Base-by-base conservation (phyloP, 1,284 basidiomycete genomes). In the Fomitopsis schrenkii region DNA sequence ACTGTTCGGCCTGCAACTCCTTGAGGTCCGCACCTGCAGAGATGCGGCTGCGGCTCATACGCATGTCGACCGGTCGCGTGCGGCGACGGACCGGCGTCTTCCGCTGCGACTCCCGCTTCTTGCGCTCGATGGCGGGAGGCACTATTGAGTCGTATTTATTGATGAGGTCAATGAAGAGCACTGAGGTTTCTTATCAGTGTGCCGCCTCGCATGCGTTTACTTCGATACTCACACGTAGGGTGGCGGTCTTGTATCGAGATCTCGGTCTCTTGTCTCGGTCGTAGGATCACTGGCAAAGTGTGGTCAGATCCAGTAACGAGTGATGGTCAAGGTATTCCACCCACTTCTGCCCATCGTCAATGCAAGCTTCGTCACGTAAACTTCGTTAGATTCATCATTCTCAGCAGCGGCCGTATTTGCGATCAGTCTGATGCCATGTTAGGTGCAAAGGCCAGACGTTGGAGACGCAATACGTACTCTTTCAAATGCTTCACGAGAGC, bases 1-100 rank as follows among this genome's bases (percentile, higher is more conserved):
- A 65, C 62, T 85, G 84, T 71, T 87, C 84, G 4, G 83, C 84
- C 40, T 81, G 78, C 63, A 88, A 81, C 70, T 82, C 81, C 59
- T 80, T 78, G 35, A 78, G 74, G 59, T 83, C 79, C 10, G 72
- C 76, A 14, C 75, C 73, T 2, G 74, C 76, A 19, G 77, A 77
- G 59, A 84, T 71, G 53, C 77, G 76, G 53, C 76, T 77, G 38
- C 93, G 81, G 67, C 85, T 90, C 74, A 93, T 82, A 54, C 94
- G 87, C 86, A 95, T 89, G 75, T 98, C 96, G 50, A 97, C 80
- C 0, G 91, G 90, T 0, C 90, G 89, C 1, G 95, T 97, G 57
- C 93, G 89, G 72, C 96, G 97, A 50, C 95, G 84, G 26, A 87
- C 72, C 5, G 93, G 94, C 58, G 91, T 80, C 62, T 86, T 88